Conservation (phyloP, 2,329 filamentous ascomycete species). For the Penicillium psychrosexuale region DNA sequence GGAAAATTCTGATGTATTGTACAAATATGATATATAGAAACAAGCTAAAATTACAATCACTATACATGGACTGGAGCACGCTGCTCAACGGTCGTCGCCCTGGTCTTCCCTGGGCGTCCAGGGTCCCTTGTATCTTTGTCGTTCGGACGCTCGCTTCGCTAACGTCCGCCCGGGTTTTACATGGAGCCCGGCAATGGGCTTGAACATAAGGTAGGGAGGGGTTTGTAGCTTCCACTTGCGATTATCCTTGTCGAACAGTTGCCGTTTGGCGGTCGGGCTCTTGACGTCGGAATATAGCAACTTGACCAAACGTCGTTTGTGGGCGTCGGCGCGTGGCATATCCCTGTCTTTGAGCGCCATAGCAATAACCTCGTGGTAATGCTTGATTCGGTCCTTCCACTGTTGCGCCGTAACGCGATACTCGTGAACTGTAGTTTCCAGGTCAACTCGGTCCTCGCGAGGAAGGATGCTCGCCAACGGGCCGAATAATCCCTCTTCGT, state of each 20-base stretch:
- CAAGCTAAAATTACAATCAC: neutral
- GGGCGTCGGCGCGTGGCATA: neutral
- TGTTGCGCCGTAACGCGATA: neutral
- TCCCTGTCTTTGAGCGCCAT: neutral
- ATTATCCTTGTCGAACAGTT: neutral
- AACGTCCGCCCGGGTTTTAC: neutral
- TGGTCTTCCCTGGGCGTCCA: neutral
- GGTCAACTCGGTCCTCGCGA: conserved; percentile 8
- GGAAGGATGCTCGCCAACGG: conserved; percentile 2
- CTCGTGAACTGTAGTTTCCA: neutral
- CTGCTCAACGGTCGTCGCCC: neutral
- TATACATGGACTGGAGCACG: neutral
- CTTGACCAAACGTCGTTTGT: neutral
- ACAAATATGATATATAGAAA: neutral
- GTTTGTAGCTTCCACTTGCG: neutral
- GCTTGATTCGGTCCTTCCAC: neutral
- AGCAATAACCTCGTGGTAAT: neutral
- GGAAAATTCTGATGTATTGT: neutral
- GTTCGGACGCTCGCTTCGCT: neutral
- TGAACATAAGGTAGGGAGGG: neutral
- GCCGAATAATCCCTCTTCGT: neutral
- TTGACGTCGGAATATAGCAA: neutral
- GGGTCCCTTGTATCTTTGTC: neutral
- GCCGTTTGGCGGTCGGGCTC: neutral
- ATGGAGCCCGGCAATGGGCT: neutral